These are phyloP conservation scores for Neurospora sublineolata DNA, from an alignment of 495 filamentous ascomycete genomes.

Conservation along the genomic window DNA sequence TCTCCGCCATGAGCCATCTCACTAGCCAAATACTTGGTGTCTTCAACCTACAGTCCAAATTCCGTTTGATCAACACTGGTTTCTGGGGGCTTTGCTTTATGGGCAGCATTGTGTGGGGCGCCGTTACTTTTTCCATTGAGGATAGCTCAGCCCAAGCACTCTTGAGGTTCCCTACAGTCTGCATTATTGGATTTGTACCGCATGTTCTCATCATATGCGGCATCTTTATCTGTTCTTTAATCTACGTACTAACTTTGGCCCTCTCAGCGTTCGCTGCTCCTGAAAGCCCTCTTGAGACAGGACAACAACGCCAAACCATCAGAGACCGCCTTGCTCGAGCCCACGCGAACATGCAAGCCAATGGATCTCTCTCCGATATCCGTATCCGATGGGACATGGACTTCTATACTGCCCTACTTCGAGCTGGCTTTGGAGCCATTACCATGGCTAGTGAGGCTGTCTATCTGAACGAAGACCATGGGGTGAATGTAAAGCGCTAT, in stretches of 20 bases:
- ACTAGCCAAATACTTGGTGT: constrained; percentile 74
- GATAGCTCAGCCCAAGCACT: constrained; percentile 35
- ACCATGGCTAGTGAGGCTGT: constrained; percentile 92
- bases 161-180: constrained; percentile 83
- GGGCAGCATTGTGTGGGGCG: constrained; percentile 61
- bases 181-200: constrained; percentile 87
- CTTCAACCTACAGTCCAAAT: constrained; percentile 62
- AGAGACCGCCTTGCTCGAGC: constrained; percentile 47
- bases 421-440: constrained; percentile 72
- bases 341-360: constrained; percentile 84
- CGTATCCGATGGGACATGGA: constrained; percentile 77
- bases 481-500: constrained; percentile 60
- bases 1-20: constrained; percentile 84
- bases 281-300: constrained; percentile 35
- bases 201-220: constrained; percentile 75
- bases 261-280: constrained; percentile 62
- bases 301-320: constrained; percentile 19
- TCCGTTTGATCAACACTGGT: constrained; percentile 70
- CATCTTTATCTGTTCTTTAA: constrained; percentile 57
- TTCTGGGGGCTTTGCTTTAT: constrained; percentile 88
- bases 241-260: constrained; percentile 65
- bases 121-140: constrained; percentile 46
- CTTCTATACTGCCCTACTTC: constrained; percentile 83
- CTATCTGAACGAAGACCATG: constrained; percentile 78
- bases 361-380: constrained; percentile 68